Percentiles rank a stretch among this genome's conserved stretches.
Evolutionary conservation across 2,329 filamentous ascomycete genomes (phyloP).

Genomic region (Ophiostoma pallidulum): DNA sequence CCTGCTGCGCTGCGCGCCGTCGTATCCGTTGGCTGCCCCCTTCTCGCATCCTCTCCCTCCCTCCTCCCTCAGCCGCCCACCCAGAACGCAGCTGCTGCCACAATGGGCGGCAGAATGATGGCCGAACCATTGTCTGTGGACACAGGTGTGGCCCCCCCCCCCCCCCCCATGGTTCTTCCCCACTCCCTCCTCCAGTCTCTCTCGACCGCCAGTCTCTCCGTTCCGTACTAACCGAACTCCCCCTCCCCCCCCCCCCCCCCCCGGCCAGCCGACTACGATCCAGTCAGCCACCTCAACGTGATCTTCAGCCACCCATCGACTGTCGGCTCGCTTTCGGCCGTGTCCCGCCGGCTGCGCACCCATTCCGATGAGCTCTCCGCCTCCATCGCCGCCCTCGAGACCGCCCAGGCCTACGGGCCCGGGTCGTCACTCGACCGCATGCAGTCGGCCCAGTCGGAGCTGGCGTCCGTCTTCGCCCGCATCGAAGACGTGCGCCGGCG

Average conservation of each 20-base stretch:
- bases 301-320: slow-evolving; percentile 87
- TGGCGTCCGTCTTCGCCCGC: slow-evolving; percentile 83
- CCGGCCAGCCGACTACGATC: slow-evolving; percentile 36
- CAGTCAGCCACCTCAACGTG: slow-evolving; percentile 83
- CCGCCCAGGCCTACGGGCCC: slow-evolving; percentile 74
- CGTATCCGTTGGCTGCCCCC: not conserved
- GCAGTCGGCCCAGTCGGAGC: slow-evolving; percentile 79
- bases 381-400: slow-evolving; percentile 64
- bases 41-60: not conserved
- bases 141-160: slow-evolving; percentile 11
- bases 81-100: not conserved
- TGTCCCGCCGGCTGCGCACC: slow-evolving; percentile 61
- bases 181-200: not conserved
- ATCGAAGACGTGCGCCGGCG: slow-evolving; percentile 87
- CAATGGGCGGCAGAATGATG: slow-evolving; percentile 13
- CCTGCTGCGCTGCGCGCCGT: not conserved
- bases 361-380: slow-evolving; percentile 76
- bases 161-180: not conserved
- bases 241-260: not conserved
- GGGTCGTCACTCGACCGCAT: slow-evolving; percentile 84
- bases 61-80: too few species aligned
- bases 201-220: not conserved
- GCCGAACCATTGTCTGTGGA: slow-evolving; percentile 16
- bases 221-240: not conserved
- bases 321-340: slow-evolving; percentile 64